Evolutionary conservation across 2,329 filamentous ascomycete genomes (phyloP).

Genomic region (Phialophora verrucosa): DNA sequence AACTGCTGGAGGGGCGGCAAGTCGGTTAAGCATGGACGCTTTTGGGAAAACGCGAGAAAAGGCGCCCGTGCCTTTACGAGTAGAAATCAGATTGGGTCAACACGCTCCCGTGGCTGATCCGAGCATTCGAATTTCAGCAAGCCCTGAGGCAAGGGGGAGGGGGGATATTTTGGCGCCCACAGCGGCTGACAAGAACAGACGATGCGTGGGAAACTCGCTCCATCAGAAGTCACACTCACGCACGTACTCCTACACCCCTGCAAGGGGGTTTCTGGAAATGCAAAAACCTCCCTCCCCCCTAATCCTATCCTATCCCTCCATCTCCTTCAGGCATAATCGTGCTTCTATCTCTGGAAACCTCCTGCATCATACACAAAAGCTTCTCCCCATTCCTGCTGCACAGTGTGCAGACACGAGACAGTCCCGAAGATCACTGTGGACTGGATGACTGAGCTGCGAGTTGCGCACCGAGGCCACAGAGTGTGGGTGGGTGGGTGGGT

Average conservation of each 20-base stretch:
- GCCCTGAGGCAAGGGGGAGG: too few species aligned
- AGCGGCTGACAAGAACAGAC: background rate
- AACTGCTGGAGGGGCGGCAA: too few species aligned
- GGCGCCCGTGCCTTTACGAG: too few species aligned
- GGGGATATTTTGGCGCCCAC: too few species aligned
- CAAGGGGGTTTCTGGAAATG: background rate
- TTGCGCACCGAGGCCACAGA: background rate
- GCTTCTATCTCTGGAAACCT: constrained; percentile 15
- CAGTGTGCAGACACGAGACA: constrained; percentile 3
- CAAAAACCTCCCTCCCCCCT: background rate
- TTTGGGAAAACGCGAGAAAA: too few species aligned
- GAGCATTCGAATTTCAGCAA: too few species aligned
- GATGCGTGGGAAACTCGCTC: background rate
- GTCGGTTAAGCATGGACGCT: too few species aligned
- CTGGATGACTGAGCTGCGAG: background rate
- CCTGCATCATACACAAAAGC: background rate
- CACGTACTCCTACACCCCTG: background rate
- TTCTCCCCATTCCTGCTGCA: background rate
- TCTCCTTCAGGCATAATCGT: background rate
- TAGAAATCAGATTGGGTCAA: too few species aligned
- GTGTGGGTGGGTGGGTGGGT: background rate
- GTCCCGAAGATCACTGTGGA: background rate
- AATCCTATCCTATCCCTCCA: background rate
- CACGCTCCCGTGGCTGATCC: too few species aligned
- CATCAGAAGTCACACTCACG: background rate